phyloP scores from a whole-genome alignment of 108 stramenopile genomes.

The Fragilaria radians region DNA sequence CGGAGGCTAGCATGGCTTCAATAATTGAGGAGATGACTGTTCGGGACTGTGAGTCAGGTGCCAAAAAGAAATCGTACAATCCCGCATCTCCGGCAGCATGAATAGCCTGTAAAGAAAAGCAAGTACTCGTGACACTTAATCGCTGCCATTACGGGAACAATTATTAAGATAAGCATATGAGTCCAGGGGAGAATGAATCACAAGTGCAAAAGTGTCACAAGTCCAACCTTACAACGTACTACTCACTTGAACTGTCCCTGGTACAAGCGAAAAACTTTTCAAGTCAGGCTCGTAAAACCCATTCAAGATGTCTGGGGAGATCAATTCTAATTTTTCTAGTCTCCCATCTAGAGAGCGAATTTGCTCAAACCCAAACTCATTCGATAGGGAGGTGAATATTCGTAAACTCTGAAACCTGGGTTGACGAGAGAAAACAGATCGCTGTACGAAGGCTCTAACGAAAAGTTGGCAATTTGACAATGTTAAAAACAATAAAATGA shows the following conservation, averaged over 20 bases:
- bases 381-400: too few species aligned
- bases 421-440: too few species aligned
- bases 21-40: slow-evolving; percentile 9
- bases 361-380: slow-evolving; percentile 36
- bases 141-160: too few species aligned
- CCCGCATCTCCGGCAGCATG: slow-evolving; percentile 7
- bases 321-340: slow-evolving; percentile 25
- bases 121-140: slow-evolving; percentile 45
- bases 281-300: slow-evolving; percentile 51
- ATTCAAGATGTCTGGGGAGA: slow-evolving; percentile 27
- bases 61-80: neutral
- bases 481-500: too few species aligned
- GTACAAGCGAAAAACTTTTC: slow-evolving; percentile 48
- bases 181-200: too few species aligned
- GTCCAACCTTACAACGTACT: too few species aligned
- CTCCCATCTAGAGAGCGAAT: slow-evolving; percentile 37
- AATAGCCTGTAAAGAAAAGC: slow-evolving; percentile 46
- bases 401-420: too few species aligned
- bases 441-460: too few species aligned
- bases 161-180: too few species aligned
- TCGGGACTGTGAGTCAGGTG: neutral
- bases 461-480: too few species aligned
- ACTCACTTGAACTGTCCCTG: slow-evolving; percentile 20
- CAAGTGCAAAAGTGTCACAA: too few species aligned
- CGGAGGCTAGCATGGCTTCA: slow-evolving; percentile 25